Evolutionary conservation across 495 filamentous ascomycete genomes (phyloP), one percentile per base, ranked within the genome.

Genomic region (Tricharina praecox): DNA sequence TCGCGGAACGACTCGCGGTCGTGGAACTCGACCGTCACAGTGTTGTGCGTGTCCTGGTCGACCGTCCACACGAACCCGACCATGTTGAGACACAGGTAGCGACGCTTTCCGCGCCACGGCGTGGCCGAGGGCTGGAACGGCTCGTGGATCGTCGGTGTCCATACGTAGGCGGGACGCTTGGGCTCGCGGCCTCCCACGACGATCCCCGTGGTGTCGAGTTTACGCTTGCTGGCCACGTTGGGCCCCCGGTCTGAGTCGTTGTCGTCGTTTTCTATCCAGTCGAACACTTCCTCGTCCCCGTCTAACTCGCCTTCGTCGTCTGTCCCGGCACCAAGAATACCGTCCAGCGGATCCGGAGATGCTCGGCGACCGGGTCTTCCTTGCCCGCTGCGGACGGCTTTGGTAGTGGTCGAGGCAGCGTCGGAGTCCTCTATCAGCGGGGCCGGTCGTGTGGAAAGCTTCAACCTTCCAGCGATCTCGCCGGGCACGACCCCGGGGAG

Each of bases 31-130:
- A 96, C 85, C 0, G 92, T 96, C 21, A 97, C 80, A 4, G 88
- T 97, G 63, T 96, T 73, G 52, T 96, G 88, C 0, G 78, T 80
- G 53, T 93, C 85, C 64, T 97, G 92, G 54, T 93, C 82, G 11
- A 96, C 84, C 0, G 90, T 96, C 90, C 92, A 97, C 3, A 94
- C 84, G 54, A 85, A 85, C 11, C 92, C 90, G 24, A 83, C 81
- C 49, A 97, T 69, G 61, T 95, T 96, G 33, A 95, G 68, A 56
- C 85, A 93, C 3, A 97, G 75, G 63, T 96, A 96, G 54, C 84
- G 80, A 37, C 90, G 70, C 59, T 90, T 92, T 1, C 92, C 90
- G 42, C 82, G 75, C 90, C 92, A 97, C 0, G 87, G 86, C 0
- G 90, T 97, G 49, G 84, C 86, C 3, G 88, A 88, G 0, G 88